Conservation (phyloP, 2,329 filamentous ascomycete species). For the Stachybotrys chlorohalonatus region DNA sequence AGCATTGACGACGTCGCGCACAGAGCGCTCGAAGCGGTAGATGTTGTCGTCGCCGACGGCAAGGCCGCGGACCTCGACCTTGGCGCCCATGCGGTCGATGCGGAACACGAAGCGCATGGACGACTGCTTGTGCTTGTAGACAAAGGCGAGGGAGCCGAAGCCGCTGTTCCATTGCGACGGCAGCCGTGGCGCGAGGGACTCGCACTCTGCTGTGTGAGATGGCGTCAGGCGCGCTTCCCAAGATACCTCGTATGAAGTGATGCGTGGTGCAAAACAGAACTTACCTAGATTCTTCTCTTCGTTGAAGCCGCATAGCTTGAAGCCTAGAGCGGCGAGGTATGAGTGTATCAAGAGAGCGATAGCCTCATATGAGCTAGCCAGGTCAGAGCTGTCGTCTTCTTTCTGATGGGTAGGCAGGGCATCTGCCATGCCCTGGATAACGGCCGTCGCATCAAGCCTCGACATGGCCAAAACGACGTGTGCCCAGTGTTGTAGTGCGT, state of each 20-base stretch:
- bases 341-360: constrained; percentile 78
- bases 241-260: not conserved
- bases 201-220: constrained; percentile 32
- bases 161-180: constrained; percentile 73
- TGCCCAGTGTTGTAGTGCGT: not conserved
- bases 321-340: constrained; percentile 71
- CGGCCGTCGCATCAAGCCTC: constrained; percentile 21
- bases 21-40: constrained; percentile 62
- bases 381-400: constrained; percentile 47
- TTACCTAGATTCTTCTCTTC: constrained; percentile 70
- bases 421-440: constrained; percentile 49
- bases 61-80: constrained; percentile 74
- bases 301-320: constrained; percentile 72
- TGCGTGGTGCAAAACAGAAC: constrained; percentile 6
- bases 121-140: constrained; percentile 79
- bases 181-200: constrained; percentile 51
- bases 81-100: constrained; percentile 70
- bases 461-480: constrained; percentile 10
- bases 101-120: constrained; percentile 78
- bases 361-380: constrained; percentile 70
- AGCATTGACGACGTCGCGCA: constrained; percentile 64
- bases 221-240: not conserved
- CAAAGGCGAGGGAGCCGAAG: constrained; percentile 65
- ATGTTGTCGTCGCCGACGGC: constrained; percentile 76
- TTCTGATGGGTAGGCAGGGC: constrained; percentile 46